A percentile compares a stretch with the other conserved stretches of the same genome.
Evolutionary conservation across 768 basidiomycete genomes (phyloP).

Genomic region (Naganishia friedmannii): DNA sequence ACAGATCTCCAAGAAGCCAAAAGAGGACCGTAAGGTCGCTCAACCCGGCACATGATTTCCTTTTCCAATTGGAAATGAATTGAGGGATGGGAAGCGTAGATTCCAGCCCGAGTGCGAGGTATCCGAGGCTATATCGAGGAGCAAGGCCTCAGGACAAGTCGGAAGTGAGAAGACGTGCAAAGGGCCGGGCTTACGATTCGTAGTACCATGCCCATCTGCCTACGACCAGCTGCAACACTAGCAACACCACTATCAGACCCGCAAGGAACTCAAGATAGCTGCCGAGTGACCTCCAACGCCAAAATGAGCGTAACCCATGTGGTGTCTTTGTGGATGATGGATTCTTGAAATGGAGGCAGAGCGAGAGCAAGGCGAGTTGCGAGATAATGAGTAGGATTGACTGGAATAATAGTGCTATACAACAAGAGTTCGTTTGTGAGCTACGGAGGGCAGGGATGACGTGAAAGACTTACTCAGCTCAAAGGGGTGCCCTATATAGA

Average conservation of each 20-base stretch:
- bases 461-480: conserved; percentile 43
- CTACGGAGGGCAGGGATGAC: neutral
- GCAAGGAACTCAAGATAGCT: conserved; percentile 50
- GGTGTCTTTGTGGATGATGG: neutral
- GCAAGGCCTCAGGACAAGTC: neutral
- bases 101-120: conserved; percentile 34
- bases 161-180: neutral
- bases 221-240: conserved; percentile 42
- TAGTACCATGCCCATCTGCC: conserved; percentile 48
- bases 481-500: conserved; percentile 51
- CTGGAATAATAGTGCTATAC: conserved; percentile 48
- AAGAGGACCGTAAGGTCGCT: conserved; percentile 35
- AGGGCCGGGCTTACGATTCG: conserved; percentile 10
- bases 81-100: conserved; percentile 51
- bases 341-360: conserved; percentile 48
- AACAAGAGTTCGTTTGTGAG: neutral
- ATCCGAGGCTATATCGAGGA: conserved; percentile 3
- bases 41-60: conserved; percentile 48
- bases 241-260: conserved; percentile 45
- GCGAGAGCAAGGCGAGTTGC: conserved; percentile 49
- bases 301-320: conserved; percentile 34
- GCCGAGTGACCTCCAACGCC: conserved; percentile 49
- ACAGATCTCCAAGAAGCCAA: conserved; percentile 50
- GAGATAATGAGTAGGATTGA: conserved; percentile 50
- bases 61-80: conserved; percentile 47